Base-by-base conservation (phyloP, 2,329 filamentous ascomycete species). In the Periconia macrospinosa region DNA sequence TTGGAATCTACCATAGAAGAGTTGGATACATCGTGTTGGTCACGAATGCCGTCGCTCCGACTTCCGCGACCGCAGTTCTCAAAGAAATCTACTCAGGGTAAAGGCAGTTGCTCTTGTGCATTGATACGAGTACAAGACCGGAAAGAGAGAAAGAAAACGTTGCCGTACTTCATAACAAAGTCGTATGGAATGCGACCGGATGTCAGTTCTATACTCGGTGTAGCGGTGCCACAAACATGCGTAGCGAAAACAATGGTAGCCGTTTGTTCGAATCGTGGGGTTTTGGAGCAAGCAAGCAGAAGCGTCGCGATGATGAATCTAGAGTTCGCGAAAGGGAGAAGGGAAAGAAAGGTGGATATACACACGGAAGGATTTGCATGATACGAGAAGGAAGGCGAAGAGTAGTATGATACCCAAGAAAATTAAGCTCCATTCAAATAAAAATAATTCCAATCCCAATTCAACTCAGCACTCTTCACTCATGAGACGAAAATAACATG, bases 161-260 rank as follows among this genome's bases (percentile, higher is more conserved):
- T 41, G 10, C 45, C 11, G 11, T 43, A 55, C 8, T 45, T 52
- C 51, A 45, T 60, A 27, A n/a, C 50, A 44, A 53, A 55, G 33
- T 20, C 45, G 9, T 52, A 60, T 30, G 65, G 62, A 1, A 37
- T 19, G 8, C 55, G 66, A 11, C 63, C 65, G 27, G 47, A 66
- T 41, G 40, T 66, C 2, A 10, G 45, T 1, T 37, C 14, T 1
- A 49, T 60, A 2, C 14, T 68, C 2, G 35, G 18, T 6, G 33
- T 52, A 3, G 49, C 48, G 8, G 23, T 57, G 10, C 40, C 49
- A 15, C 35, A 35, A 6, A 30, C 45, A 18, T 52, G 41, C 2
- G 14, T 47, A n/a, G 49, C 30, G n/a, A 60, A 37, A 10, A 54
- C 59, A 0, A 68, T 69, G 59, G 56, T 69, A 0, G 66, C 58